Conservation (phyloP, 495 filamentous ascomycete species). For the Friedmanniomyces endolithicus region DNA sequence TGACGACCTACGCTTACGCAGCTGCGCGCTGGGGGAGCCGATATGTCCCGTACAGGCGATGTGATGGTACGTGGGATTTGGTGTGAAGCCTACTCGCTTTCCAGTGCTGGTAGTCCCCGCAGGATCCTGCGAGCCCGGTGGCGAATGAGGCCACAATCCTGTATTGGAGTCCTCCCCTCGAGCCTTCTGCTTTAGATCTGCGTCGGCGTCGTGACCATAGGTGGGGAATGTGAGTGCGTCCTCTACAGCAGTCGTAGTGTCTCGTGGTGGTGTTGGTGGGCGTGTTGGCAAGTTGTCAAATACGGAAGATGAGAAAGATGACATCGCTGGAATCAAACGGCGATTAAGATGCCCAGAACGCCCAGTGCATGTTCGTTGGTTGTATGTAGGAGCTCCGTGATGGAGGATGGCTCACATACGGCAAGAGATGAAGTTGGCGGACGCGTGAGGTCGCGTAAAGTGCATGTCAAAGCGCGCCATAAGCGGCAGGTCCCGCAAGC, state of each 20-base stretch:
- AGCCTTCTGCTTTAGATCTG: background rate
- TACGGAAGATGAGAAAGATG: slow-evolving; percentile 19
- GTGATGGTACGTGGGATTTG: slow-evolving; percentile 58
- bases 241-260: slow-evolving; percentile 32
- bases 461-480: background rate
- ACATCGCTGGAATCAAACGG: slow-evolving; percentile 25
- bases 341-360: slow-evolving; percentile 4
- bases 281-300: slow-evolving; percentile 35
- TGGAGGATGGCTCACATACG: background rate
- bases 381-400: background rate
- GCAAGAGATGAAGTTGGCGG: background rate
- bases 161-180: background rate
- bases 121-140: slow-evolving; percentile 35
- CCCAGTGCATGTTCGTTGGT: background rate
- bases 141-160: slow-evolving; percentile 31
- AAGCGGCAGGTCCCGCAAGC: background rate
- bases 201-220: slow-evolving; percentile 24
- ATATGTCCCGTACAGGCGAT: slow-evolving; percentile 37
- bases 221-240: slow-evolving; percentile 27
- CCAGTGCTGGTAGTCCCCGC: slow-evolving; percentile 30
- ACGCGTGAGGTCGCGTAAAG: background rate
- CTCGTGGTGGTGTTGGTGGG: slow-evolving; percentile 50
- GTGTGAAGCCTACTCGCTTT: slow-evolving; percentile 51
- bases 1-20: slow-evolving; percentile 38
- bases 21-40: slow-evolving; percentile 35